A percentile compares a stretch with the other conserved stretches of the same genome.
Conservation (phyloP, 768 basidiomycete genomes). For the Leccinum variicolor region DNA sequence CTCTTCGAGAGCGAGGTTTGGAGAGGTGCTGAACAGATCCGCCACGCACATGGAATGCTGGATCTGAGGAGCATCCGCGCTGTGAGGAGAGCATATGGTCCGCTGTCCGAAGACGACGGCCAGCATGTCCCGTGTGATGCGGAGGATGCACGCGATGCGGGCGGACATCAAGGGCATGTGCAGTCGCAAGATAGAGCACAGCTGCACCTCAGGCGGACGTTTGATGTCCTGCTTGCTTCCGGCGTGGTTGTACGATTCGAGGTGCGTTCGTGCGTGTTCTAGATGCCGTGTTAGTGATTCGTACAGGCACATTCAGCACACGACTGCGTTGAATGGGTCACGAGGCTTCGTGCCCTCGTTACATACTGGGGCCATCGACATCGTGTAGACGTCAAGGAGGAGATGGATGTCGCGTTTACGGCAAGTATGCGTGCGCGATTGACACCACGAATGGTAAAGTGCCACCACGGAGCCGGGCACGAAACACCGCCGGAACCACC, state of each 20-base stretch:
- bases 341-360: slow-evolving; percentile 63
- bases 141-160: slow-evolving; percentile 59
- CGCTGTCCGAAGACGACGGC: slow-evolving; percentile 28
- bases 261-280: slow-evolving; percentile 41
- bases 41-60: slow-evolving; percentile 60
- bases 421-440: slow-evolving; percentile 49
- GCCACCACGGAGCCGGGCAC: slow-evolving; percentile 33
- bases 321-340: slow-evolving; percentile 83
- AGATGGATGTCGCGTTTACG: slow-evolving; percentile 72
- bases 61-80: slow-evolving; percentile 69
- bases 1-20: slow-evolving; percentile 52
- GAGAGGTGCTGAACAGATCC: slow-evolving; percentile 63
- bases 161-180: slow-evolving; percentile 55
- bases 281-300: background rate
- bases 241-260: slow-evolving; percentile 76
- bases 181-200: slow-evolving; percentile 41
- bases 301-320: slow-evolving; percentile 59
- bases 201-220: slow-evolving; percentile 61
- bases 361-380: slow-evolving; percentile 81
- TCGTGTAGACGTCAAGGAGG: slow-evolving; percentile 68
- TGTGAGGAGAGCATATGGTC: slow-evolving; percentile 53
- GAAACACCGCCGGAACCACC: slow-evolving; percentile 50
- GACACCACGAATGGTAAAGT: slow-evolving; percentile 47
- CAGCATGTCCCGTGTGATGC: slow-evolving; percentile 26
- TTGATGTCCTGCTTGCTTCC: slow-evolving; percentile 70